Conservation (phyloP, 2,329 filamentous ascomycete genomes). For the Pestalotiopsis sp. region DNA sequence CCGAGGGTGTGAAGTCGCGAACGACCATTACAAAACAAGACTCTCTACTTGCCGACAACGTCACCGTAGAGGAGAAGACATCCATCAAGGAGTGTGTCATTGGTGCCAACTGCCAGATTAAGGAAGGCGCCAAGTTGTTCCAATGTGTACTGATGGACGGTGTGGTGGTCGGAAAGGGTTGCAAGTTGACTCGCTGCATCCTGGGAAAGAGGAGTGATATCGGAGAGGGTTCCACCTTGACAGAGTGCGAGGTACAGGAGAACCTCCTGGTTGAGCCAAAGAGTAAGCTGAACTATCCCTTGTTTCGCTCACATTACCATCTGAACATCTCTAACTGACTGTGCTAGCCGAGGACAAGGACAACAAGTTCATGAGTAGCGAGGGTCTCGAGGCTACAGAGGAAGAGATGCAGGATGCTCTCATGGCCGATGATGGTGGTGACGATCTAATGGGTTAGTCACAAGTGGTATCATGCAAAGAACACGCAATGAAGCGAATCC, state of each 20-base stretch:
- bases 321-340: not conserved
- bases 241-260: conserved; percentile 90
- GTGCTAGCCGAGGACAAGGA: conserved; percentile 63
- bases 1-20: conserved; percentile 75
- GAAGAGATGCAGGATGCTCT: conserved; percentile 59
- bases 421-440: conserved; percentile 22
- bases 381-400: conserved; percentile 64
- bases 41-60: conserved; percentile 83
- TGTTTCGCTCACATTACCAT: conserved; percentile 11
- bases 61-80: conserved; percentile 82
- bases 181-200: conserved; percentile 84
- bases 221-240: conserved; percentile 78
- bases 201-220: conserved; percentile 79
- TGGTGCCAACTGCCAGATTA: conserved; percentile 83
- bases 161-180: conserved; percentile 79
- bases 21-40: conserved; percentile 83
- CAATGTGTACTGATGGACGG: conserved; percentile 93
- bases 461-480: not conserved
- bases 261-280: conserved; percentile 81
- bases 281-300: conserved; percentile 48
- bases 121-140: conserved; percentile 80
- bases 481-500: not conserved
- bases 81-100: conserved; percentile 93
- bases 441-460: conserved; percentile 31
- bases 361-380: conserved; percentile 67